Conservation (phyloP, 192 early-diverging fungal species). For the Coemansia sp. region DNA sequence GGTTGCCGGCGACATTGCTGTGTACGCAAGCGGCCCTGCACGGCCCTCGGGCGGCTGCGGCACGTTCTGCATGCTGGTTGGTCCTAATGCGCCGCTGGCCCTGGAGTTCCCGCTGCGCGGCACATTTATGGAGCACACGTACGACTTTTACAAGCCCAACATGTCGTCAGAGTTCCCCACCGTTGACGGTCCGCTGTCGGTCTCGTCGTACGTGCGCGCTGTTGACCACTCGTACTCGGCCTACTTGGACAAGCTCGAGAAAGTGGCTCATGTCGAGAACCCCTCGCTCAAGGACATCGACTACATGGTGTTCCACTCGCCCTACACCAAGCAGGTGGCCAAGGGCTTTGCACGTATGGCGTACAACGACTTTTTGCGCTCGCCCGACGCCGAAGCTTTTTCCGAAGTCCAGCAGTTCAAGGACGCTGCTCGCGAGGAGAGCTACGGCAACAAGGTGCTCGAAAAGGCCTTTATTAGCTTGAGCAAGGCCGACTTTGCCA, state of each 20-base stretch:
- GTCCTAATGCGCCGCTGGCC: slow-evolving; percentile 89
- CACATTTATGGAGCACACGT: slow-evolving; percentile 96
- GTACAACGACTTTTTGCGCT: slow-evolving; percentile 89
- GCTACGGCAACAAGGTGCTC: slow-evolving; percentile 82
- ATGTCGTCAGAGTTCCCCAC: slow-evolving; percentile 95
- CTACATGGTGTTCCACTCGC: slow-evolving; percentile 92
- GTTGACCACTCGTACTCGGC: slow-evolving; percentile 86
- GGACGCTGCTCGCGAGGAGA: slow-evolving; percentile 63
- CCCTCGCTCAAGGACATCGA: slow-evolving; percentile 62
- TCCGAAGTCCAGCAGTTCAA: slow-evolving; percentile 59
- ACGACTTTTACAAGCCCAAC: slow-evolving; percentile 99
- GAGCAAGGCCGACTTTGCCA: slow-evolving; percentile 71
- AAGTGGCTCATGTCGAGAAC: slow-evolving; percentile 24
- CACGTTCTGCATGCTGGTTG: slow-evolving; percentile 87
- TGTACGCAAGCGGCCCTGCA: slow-evolving; percentile 89
- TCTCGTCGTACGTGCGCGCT: slow-evolving; percentile 88
- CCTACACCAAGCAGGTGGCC: slow-evolving; percentile 96
- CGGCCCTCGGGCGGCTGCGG: slow-evolving; percentile 94
- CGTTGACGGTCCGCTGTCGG: slow-evolving; percentile 94
- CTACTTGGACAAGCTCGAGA: slow-evolving; percentile 75
- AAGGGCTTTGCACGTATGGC: slow-evolving; percentile 90
- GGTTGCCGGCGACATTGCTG: slow-evolving; percentile 94
- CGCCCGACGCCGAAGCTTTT: slow-evolving; percentile 65
- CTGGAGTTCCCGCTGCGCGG: slow-evolving; percentile 85
- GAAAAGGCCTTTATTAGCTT: slow-evolving; percentile 89